Conservation (phyloP, 495 filamentous ascomycete species). For the Bathelium albidoporum region DNA sequence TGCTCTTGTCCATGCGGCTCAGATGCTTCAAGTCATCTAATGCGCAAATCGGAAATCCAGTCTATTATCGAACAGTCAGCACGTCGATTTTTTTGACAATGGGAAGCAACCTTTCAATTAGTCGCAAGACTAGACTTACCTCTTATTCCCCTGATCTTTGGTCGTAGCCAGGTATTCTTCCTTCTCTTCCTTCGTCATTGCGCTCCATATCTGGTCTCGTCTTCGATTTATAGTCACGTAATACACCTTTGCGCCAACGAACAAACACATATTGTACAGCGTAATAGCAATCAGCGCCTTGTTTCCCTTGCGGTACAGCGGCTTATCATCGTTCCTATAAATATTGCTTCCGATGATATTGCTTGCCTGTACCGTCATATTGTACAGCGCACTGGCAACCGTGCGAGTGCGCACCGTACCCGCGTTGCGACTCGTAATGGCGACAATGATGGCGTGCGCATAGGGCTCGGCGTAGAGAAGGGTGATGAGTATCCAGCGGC, state of each 20-base stretch:
- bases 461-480: conserved; percentile 34
- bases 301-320: conserved; percentile 36
- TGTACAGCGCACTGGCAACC: conserved; percentile 38
- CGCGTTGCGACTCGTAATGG: conserved; percentile 38
- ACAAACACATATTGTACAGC: conserved; percentile 26
- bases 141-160: conserved; percentile 15
- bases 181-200: conserved; percentile 28
- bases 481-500: conserved; percentile 6
- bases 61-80: background rate
- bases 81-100: background rate
- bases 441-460: conserved; percentile 36
- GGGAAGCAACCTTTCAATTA: background rate
- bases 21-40: background rate
- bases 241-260: conserved; percentile 27
- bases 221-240: conserved; percentile 29
- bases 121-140: background rate
- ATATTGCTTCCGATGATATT: conserved; percentile 32
- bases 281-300: conserved; percentile 33
- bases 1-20: background rate
- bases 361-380: conserved; percentile 36
- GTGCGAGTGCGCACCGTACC: conserved; percentile 36
- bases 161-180: conserved; percentile 25
- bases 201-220: conserved; percentile 32
- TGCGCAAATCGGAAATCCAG: conserved; percentile 19
- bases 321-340: conserved; percentile 30